These are phyloP conservation scores for Saccharomycopsis lassenensis DNA, from an alignment of 805 yeast genomes.

Conservation along the genomic window DNA sequence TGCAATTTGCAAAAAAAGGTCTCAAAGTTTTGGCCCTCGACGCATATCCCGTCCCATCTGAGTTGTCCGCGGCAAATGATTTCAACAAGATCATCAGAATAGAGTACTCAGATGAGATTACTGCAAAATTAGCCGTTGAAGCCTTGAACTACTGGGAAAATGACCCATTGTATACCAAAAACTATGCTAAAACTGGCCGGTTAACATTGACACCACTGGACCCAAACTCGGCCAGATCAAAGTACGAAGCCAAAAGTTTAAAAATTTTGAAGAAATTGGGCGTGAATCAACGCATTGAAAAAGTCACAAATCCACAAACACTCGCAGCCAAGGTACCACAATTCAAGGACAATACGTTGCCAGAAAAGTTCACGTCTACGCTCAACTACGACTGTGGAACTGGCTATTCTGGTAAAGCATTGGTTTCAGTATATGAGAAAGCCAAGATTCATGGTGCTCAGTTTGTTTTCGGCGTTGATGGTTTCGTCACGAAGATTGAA, in stretches of 20 bases:
- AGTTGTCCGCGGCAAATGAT: constrained; percentile 38
- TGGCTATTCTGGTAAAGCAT: constrained; percentile 32
- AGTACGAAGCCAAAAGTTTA: constrained; percentile 29
- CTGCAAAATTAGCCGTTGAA: constrained; percentile 34
- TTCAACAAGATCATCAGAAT: constrained; percentile 38
- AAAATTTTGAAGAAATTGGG: constrained; percentile 25
- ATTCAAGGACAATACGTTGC: constrained; percentile 21
- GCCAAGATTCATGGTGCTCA: neutral
- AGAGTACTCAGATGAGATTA: constrained; percentile 34
- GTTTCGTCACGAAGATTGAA: neutral
- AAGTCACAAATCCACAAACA: constrained; percentile 21
- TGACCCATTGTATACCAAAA: constrained; percentile 25
- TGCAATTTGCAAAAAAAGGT: constrained; percentile 26
- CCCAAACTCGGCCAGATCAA: constrained; percentile 25
- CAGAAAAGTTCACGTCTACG: constrained; percentile 22
- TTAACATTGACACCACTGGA: constrained; percentile 26
- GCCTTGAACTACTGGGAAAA: constrained; percentile 31
- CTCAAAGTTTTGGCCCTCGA: constrained; percentile 30
- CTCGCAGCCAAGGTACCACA: constrained; percentile 23
- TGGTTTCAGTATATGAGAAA: constrained; percentile 16
- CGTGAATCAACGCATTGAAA: too few species aligned
- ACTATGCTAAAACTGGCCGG: constrained; percentile 33
- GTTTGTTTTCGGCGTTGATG: constrained; percentile 2
- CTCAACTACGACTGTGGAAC: constrained; percentile 33
- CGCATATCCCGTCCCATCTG: constrained; percentile 32